Base-by-base conservation (phyloP, 495 filamentous ascomycete species). In the Collariella sp. region DNA sequence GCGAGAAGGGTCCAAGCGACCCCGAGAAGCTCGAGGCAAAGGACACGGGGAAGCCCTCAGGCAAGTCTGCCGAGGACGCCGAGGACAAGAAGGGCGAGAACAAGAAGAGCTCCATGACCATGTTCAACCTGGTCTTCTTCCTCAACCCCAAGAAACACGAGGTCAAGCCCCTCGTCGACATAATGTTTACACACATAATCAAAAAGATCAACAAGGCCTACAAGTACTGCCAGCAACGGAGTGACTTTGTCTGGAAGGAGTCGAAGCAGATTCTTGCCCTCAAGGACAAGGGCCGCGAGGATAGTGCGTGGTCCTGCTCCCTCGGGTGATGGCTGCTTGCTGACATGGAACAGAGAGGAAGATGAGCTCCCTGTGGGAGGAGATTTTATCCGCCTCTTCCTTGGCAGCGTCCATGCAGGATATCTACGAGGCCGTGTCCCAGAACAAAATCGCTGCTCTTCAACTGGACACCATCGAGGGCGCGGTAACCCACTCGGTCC, bases 81-180 rank as follows among this genome's bases (percentile, higher is more conserved):
- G 74, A 82, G 55, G 80, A 84, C 60, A n/a, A n/a, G n/a, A n/a
- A n/a, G n/a, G n/a, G n/a, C n/a, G n/a, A n/a, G n/a, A n/a, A n/a
- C n/a, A 76, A 77, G 62, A 74, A 69, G 58, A 72, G 68, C 44
- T 72, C 70, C 40, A 91, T 98, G 87, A 89, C 82, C 20, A 96
- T 96, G 90, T 98, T 98, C 67, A 90, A 97, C 70, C 81, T 96
- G 33, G 88, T 96, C 13, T 97, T 96, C 70, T 86, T 95, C 33
- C 70, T 96, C 45, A 84, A 87, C 62, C 85, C 88, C 3, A 86
- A 87, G 35, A 77, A 84, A 45, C 70, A 87, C 39, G 88, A 94
- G 66, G 84, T 84, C 60, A 84, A 85, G 43, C 72, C 83, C 46
- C 76, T 89, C 19, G 77, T 89, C 43, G 78, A 83, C 50, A 83